Base-by-base conservation (phyloP, 2,329 filamentous ascomycete species). In the Claviceps digitariae region DNA sequence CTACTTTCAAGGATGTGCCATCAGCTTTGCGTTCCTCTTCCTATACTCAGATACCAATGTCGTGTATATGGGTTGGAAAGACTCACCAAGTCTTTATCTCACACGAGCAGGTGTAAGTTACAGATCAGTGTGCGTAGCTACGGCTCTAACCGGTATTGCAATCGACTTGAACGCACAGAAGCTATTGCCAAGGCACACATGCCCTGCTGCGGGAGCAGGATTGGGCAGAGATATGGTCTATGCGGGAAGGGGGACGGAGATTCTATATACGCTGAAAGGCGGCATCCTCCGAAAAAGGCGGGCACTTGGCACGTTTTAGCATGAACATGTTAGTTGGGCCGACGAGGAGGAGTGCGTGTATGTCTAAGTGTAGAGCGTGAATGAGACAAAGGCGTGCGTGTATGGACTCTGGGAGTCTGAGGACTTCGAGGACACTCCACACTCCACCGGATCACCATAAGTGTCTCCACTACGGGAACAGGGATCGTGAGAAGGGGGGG, bases 121-220 rank as follows among this genome's bases (percentile, higher is more conserved):
- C 40, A 43, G 40, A n/a, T 21, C 40, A 43, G 23, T 45, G 43
- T 27, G 23, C 20, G 43, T 45, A 15, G 36, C 36, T 40, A 8
- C 36, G n/a, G 5, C 12, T 20, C 43, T 12, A 43, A 23, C 40
- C 40, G 13, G 20, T 43, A 43, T 43, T 4, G 21, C 8, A 21
- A 34, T 34, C 27, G 27, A 48, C 12, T 36, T 23, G 20, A n/a
- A 40, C n/a, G 47, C 13, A n/a, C 48, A 21, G 38, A 51, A 13
- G 17, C 29, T 46, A 25, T 50, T 40, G 13, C 36, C 51, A 12
- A 54, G 54, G 52, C 43, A 55, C 25, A 47, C 43, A 55, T 23
- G 54, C 51, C 54, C 54, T 55, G 51, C 54, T 55, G 51, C 51
- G n/a, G 43, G n/a, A 48, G 54, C 54, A 46, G 51, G 54, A 25